Percentiles rank a stretch among this genome's conserved stretches.
phyloP scores from a whole-genome alignment of 2,329 filamentous ascomycete genomes.

The Fusarium clavum region DNA sequence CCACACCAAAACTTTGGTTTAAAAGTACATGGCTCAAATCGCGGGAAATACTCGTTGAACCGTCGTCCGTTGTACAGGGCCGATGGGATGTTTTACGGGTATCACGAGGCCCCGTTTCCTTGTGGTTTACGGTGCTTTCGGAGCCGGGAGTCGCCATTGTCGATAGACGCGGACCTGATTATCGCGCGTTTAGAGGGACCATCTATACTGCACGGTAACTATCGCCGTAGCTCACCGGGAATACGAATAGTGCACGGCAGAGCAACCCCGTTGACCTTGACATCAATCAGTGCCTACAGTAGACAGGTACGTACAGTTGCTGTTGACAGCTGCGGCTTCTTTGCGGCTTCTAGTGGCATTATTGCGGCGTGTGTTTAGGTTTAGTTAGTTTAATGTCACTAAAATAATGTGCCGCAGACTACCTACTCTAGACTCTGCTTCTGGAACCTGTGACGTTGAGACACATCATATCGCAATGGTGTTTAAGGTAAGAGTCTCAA shows the following conservation, averaged over 20 bases:
- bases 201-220: not conserved
- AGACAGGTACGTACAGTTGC: no score
- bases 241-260: constrained; percentile 2
- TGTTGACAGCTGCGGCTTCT: constrained; percentile 13
- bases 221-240: constrained; percentile 7
- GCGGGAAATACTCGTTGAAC: constrained; percentile 46
- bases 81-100: constrained; percentile 36
- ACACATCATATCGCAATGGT: not conserved
- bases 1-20: accelerated
- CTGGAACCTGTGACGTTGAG: not conserved
- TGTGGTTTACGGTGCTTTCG: constrained; percentile 8
- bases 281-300: not conserved
- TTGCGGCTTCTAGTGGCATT: constrained; percentile 2
- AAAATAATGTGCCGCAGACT: not conserved
- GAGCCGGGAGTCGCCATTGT: constrained; percentile 28
- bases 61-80: constrained; percentile 32
- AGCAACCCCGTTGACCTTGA: constrained; percentile 7
- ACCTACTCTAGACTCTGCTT: not conserved
- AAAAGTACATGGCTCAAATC: constrained; percentile 23
- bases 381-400: not conserved
- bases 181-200: constrained; percentile 10
- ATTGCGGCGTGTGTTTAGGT: not conserved
- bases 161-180: constrained; percentile 3
- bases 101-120: constrained; percentile 9
- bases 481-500: not conserved